Conservation (phyloP, 2,329 filamentous ascomycete genomes). For the Apiospora koreana region DNA sequence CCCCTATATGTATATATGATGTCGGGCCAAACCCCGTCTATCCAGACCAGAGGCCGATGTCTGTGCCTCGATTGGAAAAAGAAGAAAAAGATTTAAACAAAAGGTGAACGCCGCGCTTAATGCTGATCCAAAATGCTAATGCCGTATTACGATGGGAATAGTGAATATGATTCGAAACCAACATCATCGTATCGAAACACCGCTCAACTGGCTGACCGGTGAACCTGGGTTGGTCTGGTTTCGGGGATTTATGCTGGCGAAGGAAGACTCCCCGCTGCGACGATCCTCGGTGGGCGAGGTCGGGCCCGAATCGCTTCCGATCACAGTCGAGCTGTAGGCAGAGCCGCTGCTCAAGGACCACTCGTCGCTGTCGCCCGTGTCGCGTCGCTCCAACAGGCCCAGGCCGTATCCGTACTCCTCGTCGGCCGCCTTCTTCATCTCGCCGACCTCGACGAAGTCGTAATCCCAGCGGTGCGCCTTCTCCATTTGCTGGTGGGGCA, state of each 20-base stretch:
- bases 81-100: not conserved
- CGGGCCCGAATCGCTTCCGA: conserved; percentile 16
- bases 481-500: conserved; percentile 79
- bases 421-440: conserved; percentile 42
- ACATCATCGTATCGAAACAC: not conserved
- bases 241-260: not conserved
- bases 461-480: conserved; percentile 94
- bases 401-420: conserved; percentile 23
- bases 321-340: conserved; percentile 16
- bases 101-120: conserved; percentile 10
- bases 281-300: conserved; percentile 1
- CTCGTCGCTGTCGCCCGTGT: conserved; percentile 15
- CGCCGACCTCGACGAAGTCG: conserved; percentile 86
- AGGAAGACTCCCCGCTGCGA: not conserved
- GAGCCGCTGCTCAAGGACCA: conserved; percentile 19
- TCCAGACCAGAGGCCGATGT: not conserved
- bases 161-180: not conserved
- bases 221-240: not conserved
- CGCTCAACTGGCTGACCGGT: not conserved
- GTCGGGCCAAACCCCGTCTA: not conserved
- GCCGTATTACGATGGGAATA: conserved; percentile 5
- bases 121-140: conserved; percentile 12
- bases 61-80: not conserved
- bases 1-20: not conserved
- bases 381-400: conserved; percentile 16